A percentile compares a stretch with the other conserved stretches of the same genome.
phyloP scores from a whole-genome alignment of 306 rosid species.

The Benincasa hispida region DNA sequence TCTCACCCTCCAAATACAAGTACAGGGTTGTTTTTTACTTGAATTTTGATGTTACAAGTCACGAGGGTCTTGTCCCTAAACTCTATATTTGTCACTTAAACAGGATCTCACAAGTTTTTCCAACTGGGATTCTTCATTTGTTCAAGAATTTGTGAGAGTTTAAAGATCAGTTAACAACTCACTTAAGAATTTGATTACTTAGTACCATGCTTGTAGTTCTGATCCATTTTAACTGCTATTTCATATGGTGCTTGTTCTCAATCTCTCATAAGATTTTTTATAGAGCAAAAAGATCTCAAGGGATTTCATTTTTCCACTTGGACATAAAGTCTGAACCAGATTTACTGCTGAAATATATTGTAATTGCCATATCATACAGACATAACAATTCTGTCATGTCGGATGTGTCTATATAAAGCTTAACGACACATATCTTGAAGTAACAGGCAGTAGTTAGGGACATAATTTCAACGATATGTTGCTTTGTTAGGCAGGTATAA shows the following conservation, averaged over 20 bases:
- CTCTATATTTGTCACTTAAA: background rate
- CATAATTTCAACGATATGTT: background rate
- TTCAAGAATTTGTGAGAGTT: background rate
- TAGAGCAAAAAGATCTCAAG: background rate
- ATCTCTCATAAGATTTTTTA: background rate
- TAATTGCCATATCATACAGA: background rate
- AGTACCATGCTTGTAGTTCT: background rate
- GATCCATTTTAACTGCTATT: background rate
- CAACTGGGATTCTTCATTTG: background rate
- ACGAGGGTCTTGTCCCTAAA: background rate
- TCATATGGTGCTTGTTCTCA: background rate
- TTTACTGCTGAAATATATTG: background rate
- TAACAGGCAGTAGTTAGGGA: slow-evolving; percentile 3
- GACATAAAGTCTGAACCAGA: background rate
- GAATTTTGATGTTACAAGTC: background rate
- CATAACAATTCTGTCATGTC: slow-evolving; percentile 2
- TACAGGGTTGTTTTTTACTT: background rate
- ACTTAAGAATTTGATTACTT: background rate
- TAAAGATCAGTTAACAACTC: background rate
- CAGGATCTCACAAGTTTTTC: background rate
- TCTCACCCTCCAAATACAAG: background rate
- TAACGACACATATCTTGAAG: slow-evolving; percentile 1
- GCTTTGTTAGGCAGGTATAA: background rate
- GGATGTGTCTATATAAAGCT: background rate
- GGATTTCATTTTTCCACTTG: background rate